A percentile compares a stretch with the other conserved stretches of the same genome.
These are phyloP conservation scores for Arthrocladium fulminans DNA, from an alignment of 2,329 filamentous ascomycete genomes.

Conservation along the genomic window DNA sequence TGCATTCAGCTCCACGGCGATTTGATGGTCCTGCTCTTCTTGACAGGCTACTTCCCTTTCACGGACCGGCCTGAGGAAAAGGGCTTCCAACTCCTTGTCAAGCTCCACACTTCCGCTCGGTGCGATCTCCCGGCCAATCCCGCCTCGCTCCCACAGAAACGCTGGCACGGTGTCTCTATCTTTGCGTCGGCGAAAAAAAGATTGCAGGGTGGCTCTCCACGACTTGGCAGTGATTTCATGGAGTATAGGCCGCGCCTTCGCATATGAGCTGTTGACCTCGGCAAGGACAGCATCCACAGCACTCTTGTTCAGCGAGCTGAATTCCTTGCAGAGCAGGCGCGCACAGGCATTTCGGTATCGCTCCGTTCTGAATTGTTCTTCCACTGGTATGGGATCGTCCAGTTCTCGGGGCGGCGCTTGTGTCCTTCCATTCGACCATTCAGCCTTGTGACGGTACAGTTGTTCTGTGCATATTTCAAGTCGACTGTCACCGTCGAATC, in stretches of 20 bases:
- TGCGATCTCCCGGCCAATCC: conserved; percentile 25
- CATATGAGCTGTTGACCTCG: conserved; percentile 40
- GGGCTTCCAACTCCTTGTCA: conserved; percentile 33
- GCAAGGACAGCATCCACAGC: conserved; percentile 40
- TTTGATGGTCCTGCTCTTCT: conserved; percentile 29
- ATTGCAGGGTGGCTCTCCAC: conserved; percentile 39
- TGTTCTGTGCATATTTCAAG: conserved; percentile 41
- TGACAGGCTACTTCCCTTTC: conserved; percentile 29
- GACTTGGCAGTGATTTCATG: conserved; percentile 33
- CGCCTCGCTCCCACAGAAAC: conserved; percentile 31
- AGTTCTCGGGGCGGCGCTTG: conserved; percentile 28
- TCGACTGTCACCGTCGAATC: conserved; percentile 39
- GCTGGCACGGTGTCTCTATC: conserved; percentile 34
- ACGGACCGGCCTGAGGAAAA: conserved; percentile 32
- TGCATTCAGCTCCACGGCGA: conserved; percentile 35
- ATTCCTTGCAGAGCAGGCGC: conserved; percentile 34
- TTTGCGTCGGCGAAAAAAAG: conserved; percentile 34
- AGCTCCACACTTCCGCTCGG: conserved; percentile 35
- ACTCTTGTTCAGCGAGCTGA: conserved; percentile 35
- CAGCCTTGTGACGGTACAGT: conserved; percentile 36
- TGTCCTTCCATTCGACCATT: conserved; percentile 41
- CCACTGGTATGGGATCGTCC: conserved; percentile 26
- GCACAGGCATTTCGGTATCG: conserved; percentile 37
- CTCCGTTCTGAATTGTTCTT: conserved; percentile 37
- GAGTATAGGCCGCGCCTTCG: conserved; percentile 34